Conservation (phyloP, 2,329 filamentous ascomycete genomes). For the Incumbomyces delicatus region DNA sequence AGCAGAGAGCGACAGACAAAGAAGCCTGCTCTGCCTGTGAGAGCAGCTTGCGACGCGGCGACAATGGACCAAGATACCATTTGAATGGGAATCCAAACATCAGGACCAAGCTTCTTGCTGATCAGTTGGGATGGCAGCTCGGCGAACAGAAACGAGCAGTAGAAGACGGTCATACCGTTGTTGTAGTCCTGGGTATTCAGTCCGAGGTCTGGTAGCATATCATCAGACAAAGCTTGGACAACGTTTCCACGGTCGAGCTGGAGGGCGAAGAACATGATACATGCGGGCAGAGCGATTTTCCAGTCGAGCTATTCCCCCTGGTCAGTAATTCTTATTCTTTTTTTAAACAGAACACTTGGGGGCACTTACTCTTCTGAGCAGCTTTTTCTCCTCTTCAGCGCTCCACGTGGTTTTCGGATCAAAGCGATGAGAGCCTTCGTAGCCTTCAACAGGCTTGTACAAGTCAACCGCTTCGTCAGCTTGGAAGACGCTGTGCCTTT, state of each 20-base stretch:
- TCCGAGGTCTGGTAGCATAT: conserved; percentile 39
- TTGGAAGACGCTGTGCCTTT: no score
- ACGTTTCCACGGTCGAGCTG: conserved; percentile 53
- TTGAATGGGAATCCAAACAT: conserved; percentile 47
- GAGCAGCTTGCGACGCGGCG: conserved; percentile 33
- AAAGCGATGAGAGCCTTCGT: conserved; percentile 42
- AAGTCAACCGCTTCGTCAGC: no score
- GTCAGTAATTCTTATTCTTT: no score
- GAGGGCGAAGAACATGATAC: conserved; percentile 50
- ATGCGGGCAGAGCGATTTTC: conserved; percentile 25
- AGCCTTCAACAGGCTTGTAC: conserved; percentile 10
- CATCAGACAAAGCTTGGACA: conserved; percentile 47
- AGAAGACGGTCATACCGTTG: conserved; percentile 39
- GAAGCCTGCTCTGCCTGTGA: conserved; percentile 34
- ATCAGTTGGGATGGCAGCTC: conserved; percentile 50
- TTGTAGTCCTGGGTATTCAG: conserved; percentile 22
- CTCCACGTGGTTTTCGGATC: conserved; percentile 25
- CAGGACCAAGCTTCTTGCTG: conserved; percentile 44
- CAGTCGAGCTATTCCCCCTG: conserved; percentile 30
- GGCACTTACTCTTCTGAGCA: conserved; percentile 27
- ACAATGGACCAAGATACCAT: conserved; percentile 32
- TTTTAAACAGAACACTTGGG: no score
- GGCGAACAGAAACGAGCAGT: conserved; percentile 42
- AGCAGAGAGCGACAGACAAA: conserved; percentile 35
- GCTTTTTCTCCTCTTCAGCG: conserved; percentile 27